Base-by-base conservation (phyloP, 768 basidiomycete genomes). In the Boletellus sp. region DNA sequence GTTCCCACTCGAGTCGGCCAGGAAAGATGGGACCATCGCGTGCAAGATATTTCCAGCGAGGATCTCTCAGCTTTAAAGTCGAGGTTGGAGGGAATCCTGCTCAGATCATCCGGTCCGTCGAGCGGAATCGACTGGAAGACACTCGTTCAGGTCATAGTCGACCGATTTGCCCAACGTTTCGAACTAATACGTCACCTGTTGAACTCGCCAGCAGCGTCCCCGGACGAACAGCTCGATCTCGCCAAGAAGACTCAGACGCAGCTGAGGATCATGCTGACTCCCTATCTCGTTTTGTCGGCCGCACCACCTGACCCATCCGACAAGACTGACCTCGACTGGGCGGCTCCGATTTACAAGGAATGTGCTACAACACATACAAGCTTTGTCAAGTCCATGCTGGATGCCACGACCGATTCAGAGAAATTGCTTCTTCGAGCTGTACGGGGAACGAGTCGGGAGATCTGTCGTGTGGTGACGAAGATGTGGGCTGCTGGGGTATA, bases 401-500 rank as follows among this genome's bases (percentile, higher is more conserved):
- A 35, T 15, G 3, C 34, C 2, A 52, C 71, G 49, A 67, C 67
- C 2, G 17, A 41, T 16, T 61, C 66, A 5, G 70, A 72, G 52
- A 39, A 16, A 1, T 31, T 67, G n/a, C 56, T 72, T 12, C 51
- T 66, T 6, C 49, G 43, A 33, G 61, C 46, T 10, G 24, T 72
- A 6, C 57, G 60, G 6, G 72, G 62, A 1, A 75, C 74, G 1
- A 68, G 47, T 6, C 66, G 62, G 34, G 76, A 80, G 54, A 74
- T 76, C 16, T 79, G 76, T 50, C 67, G 74, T 0, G 70, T 73
- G 0, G 52, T 74, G 24, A 75, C 74, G 4, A 64, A 61, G 28
- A 69, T 80, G 55, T 80, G 77, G 78, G 73, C 74, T 5, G 58
- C 69, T 28, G 78, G 75, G 6, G 56, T 58, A 3, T 31, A 41